These are phyloP conservation scores for Carex pumila DNA, from an alignment of 176 grass and related monocot species.

Conservation along the genomic window DNA sequence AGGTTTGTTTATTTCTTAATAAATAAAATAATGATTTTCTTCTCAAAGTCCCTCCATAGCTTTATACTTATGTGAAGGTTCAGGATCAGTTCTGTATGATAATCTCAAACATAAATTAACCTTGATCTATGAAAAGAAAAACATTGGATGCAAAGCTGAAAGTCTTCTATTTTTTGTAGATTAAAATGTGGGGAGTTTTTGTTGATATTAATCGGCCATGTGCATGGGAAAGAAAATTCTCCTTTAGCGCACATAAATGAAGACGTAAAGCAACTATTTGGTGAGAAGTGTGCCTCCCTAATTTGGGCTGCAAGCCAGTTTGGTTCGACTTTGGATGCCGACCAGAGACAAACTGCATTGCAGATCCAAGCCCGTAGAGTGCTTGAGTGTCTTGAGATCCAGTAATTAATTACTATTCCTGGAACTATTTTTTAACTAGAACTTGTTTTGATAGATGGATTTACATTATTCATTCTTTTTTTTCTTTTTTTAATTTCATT, in stretches of 20 bases:
- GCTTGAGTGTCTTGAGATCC: constrained; percentile 71
- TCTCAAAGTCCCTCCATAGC: background rate
- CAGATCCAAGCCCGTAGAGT: constrained; percentile 90
- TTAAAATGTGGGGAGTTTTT: constrained; percentile 95
- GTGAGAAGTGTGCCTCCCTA: constrained; percentile 72
- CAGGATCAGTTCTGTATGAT: background rate
- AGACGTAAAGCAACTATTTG: constrained; percentile 55
- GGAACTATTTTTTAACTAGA: background rate
- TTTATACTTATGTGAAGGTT: background rate
- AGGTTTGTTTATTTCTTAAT: constrained; percentile 39
- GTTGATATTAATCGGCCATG: constrained; percentile 70
- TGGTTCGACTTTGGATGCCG: constrained; percentile 70
- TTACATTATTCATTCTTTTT: background rate
- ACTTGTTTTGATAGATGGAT: background rate
- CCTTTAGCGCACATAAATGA: constrained; percentile 64
- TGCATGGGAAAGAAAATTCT: constrained; percentile 73
- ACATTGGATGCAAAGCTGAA: background rate
- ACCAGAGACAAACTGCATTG: constrained; percentile 83
- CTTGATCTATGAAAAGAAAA: background rate
- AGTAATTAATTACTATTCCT: constrained; percentile 19
- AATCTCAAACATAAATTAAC: background rate
- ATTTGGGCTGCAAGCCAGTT: constrained; percentile 91
- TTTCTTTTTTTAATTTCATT: constrained; percentile 7
- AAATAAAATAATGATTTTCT: background rate
- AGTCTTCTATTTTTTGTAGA: constrained; percentile 29